These are phyloP conservation scores for Colletotrichum agaves DNA, from an alignment of 2,329 filamentous ascomycete genomes.

Conservation along the genomic window DNA sequence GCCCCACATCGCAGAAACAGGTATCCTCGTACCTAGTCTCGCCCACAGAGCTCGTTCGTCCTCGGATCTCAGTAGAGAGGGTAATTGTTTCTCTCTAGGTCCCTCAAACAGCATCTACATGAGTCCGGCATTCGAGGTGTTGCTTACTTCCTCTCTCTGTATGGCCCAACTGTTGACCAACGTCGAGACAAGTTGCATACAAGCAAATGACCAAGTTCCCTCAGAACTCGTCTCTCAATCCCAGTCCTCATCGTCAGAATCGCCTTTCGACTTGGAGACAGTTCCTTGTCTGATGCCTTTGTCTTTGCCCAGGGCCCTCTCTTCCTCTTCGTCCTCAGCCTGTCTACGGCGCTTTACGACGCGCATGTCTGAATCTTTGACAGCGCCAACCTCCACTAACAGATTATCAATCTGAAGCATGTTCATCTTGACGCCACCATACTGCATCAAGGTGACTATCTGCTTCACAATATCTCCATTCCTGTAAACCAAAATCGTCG, in stretches of 20 bases:
- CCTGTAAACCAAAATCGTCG: conserved; percentile 91
- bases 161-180: no score
- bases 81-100: no score
- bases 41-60: no score
- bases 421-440: conserved; percentile 77
- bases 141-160: no score
- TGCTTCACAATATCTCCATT: conserved; percentile 94
- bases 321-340: conserved; percentile 70
- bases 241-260: conserved; percentile 69
- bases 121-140: no score
- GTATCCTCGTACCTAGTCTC: no score
- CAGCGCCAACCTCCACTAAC: conserved; percentile 83
- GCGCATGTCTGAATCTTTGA: conserved; percentile 82
- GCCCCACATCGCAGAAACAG: not conserved
- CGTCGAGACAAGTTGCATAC: no score
- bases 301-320: conserved; percentile 59
- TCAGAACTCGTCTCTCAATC: conserved; percentile 55
- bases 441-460: conserved; percentile 85
- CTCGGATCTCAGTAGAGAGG: no score
- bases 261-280: conserved; percentile 52
- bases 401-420: conserved; percentile 83
- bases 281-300: conserved; percentile 65
- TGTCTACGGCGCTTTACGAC: conserved; percentile 71
- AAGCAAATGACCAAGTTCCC: not conserved
- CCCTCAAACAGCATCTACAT: no score